phyloP scores from a whole-genome alignment of 768 basidiomycete species.

The Candolleomyces eurysporus region DNA sequence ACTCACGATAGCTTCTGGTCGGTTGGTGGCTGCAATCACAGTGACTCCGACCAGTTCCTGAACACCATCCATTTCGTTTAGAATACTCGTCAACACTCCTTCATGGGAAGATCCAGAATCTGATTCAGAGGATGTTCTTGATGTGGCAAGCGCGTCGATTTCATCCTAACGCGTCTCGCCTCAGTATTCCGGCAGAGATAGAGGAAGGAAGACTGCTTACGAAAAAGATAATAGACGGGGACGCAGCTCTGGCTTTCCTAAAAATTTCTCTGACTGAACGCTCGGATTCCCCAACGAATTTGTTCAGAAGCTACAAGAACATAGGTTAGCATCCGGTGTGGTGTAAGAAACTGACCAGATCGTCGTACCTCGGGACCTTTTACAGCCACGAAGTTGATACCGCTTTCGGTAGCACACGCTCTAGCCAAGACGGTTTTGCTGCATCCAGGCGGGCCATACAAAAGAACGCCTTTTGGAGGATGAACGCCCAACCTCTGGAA shows the following conservation, averaged over 20 bases:
- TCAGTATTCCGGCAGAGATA: background rate
- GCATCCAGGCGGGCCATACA: slow-evolving; percentile 97
- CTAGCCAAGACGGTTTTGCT: slow-evolving; percentile 93
- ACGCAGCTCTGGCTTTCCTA: slow-evolving; percentile 88
- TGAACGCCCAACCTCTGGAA: slow-evolving; percentile 85
- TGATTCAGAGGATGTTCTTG: slow-evolving; percentile 64
- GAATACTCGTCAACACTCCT: slow-evolving; percentile 86
- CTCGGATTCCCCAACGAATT: slow-evolving; percentile 97
- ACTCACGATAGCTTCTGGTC: slow-evolving; percentile 81
- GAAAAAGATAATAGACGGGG: slow-evolving; percentile 96
- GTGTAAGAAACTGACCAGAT: background rate
- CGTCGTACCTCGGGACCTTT: slow-evolving; percentile 87
- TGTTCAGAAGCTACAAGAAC: slow-evolving; percentile 76
- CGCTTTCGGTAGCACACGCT: slow-evolving; percentile 91
- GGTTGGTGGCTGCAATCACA: slow-evolving; percentile 92
- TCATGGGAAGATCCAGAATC: slow-evolving; percentile 69
- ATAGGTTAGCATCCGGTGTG: no score
- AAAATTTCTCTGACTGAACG: slow-evolving; percentile 93
- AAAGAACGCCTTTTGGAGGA: slow-evolving; percentile 84
- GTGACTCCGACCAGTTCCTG: slow-evolving; percentile 95
- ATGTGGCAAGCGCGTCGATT: slow-evolving; percentile 88
- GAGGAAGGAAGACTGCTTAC: slow-evolving; percentile 45
- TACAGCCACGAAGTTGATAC: slow-evolving; percentile 94
- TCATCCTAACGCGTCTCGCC: slow-evolving; percentile 59
- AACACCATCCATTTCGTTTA: slow-evolving; percentile 99